Evolutionary conservation across 1,284 basidiomycete genomes (phyloP).

Genomic region (Tilletia horrida): DNA sequence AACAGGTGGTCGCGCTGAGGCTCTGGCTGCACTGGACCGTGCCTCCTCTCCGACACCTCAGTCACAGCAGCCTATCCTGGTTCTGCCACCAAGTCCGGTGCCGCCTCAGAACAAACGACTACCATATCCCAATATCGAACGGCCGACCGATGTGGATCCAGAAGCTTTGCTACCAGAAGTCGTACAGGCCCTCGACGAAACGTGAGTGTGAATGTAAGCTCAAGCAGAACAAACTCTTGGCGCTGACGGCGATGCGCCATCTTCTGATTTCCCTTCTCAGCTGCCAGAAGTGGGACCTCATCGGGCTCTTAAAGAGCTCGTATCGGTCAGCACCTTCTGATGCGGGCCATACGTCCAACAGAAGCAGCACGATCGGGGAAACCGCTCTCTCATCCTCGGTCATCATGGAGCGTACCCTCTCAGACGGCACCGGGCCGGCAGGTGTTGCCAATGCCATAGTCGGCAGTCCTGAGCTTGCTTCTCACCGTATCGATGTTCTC

Average conservation of each 20-base stretch:
- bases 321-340: background rate
- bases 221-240: too few species aligned
- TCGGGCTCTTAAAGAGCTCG: constrained; percentile 19
- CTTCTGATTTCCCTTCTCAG: background rate
- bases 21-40: background rate
- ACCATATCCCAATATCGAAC: constrained; percentile 30
- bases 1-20: background rate
- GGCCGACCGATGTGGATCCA: constrained; percentile 37
- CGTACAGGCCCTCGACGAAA: constrained; percentile 23
- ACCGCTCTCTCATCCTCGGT: background rate
- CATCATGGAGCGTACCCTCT: background rate
- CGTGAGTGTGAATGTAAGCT: background rate
- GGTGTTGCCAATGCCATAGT: too few species aligned
- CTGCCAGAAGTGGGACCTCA: constrained; percentile 23
- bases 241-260: too few species aligned
- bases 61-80: constrained; percentile 17
- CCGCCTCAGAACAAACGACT: constrained; percentile 24
- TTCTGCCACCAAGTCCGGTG: constrained; percentile 31
- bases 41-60: background rate
- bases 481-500: constrained; percentile 20
- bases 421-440: background rate
- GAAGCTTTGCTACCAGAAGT: constrained; percentile 27
- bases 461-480: too few species aligned
- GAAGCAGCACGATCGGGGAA: constrained; percentile 2
- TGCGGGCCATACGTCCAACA: background rate